Evolutionary conservation across 169 alveolate species (phyloP).

Genomic region (Amoebophrya sp.): DNA sequence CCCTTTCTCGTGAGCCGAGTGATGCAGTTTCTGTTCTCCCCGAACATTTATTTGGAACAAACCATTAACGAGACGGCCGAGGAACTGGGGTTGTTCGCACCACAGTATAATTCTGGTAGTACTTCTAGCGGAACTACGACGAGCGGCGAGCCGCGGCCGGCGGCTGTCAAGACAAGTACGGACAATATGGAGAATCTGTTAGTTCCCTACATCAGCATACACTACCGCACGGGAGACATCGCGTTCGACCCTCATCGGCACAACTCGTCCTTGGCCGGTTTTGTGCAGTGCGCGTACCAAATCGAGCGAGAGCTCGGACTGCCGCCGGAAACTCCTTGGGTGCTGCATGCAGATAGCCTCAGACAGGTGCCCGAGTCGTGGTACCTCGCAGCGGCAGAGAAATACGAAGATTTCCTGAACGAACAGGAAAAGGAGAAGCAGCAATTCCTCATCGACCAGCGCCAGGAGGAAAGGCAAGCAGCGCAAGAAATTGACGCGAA

Average conservation of each 20-base stretch:
- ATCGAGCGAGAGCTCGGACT: background rate
- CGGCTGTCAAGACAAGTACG: no score
- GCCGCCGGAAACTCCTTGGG: background rate
- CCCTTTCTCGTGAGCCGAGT: background rate
- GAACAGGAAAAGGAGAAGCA: background rate
- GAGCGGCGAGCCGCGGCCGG: no score
- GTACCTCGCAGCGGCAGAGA: background rate
- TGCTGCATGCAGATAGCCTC: background rate
- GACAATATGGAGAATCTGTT: no score
- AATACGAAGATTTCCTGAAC: background rate
- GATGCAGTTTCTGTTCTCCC: background rate
- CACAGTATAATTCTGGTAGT: no score
- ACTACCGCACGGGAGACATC: background rate
- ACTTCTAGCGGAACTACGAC: no score
- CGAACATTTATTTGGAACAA: background rate
- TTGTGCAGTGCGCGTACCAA: background rate
- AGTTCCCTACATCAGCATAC: background rate
- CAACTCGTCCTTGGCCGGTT: background rate
- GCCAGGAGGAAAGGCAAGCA: no score
- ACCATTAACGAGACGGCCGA: background rate
- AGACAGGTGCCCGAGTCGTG: background rate
- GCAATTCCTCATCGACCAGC: background rate
- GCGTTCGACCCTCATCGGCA: conserved; percentile 23
- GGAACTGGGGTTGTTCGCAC: background rate
- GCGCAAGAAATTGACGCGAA: no score